A percentile compares a stretch with the other conserved stretches of the same genome.
Evolutionary conservation across 2,329 filamentous ascomycete genomes (phyloP).

Genomic region (Leptographium lundbergii): DNA sequence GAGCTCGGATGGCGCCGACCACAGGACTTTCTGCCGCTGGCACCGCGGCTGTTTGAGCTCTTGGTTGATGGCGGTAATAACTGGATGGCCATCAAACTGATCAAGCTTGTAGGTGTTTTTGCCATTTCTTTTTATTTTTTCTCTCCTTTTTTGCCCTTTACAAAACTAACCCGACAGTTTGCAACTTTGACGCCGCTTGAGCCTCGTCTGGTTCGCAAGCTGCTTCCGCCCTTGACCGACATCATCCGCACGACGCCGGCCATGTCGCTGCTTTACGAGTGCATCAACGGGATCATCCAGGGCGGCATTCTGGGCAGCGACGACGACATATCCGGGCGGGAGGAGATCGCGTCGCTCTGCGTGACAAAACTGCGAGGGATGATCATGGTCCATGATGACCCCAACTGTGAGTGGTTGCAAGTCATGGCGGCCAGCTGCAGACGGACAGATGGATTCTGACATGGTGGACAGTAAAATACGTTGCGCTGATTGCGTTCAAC

Average conservation of each 20-base stretch:
- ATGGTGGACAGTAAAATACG: constrained; percentile 70
- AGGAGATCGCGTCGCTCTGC: constrained; percentile 85
- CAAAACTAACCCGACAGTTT: constrained; percentile 45
- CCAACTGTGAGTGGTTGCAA: constrained; percentile 57
- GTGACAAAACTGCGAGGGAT: constrained; percentile 88
- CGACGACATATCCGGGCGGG: constrained; percentile 62
- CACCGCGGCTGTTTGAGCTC: constrained; percentile 82
- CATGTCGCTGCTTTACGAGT: constrained; percentile 97
- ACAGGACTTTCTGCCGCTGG: constrained; percentile 84
- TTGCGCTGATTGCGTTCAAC: constrained; percentile 88
- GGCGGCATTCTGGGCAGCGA: constrained; percentile 81
- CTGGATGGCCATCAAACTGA: constrained; percentile 99
- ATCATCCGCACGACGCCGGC: constrained; percentile 90
- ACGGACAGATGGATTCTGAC: not conserved
- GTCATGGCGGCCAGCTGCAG: not conserved
- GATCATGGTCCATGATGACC: constrained; percentile 85
- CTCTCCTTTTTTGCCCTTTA: not conserved
- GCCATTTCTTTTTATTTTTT: not conserved
- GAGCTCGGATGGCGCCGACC: constrained; percentile 90
- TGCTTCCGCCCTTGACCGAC: constrained; percentile 79
- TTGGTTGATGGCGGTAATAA: constrained; percentile 90
- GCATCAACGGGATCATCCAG: constrained; percentile 96
- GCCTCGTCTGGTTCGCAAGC: constrained; percentile 78
- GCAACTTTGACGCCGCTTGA: constrained; percentile 87
- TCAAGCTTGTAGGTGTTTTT: constrained; percentile 61